A percentile compares a stretch with the other conserved stretches of the same genome.
These are phyloP conservation scores for Cladophialophora bantiana DNA, from an alignment of 2,329 filamentous ascomycete species.

Conservation along the genomic window DNA sequence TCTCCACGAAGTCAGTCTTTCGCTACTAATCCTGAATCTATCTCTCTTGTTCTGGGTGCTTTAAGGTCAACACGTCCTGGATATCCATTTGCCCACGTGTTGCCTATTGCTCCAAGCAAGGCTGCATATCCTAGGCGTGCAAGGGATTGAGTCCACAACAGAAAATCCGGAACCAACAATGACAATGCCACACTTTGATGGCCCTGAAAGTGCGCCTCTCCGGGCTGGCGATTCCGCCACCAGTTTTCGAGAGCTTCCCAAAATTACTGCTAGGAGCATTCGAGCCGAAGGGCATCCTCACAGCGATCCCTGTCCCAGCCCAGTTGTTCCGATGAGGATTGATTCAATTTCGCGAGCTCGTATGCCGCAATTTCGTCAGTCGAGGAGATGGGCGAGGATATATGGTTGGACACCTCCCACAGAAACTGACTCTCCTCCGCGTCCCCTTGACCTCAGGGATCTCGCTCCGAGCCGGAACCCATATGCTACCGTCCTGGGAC, in stretches of 20 bases:
- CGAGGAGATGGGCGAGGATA: constrained; percentile 32
- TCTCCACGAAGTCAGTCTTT: neutral
- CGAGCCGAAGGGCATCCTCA: neutral
- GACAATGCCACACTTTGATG: neutral
- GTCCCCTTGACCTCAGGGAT: neutral
- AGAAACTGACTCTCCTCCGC: neutral
- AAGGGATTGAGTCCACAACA: neutral
- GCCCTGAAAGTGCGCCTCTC: neutral
- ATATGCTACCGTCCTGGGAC: neutral
- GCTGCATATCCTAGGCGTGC: neutral
- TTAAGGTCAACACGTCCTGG: neutral
- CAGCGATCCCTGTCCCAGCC: constrained; percentile 21
- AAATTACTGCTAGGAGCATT: constrained; percentile 14
- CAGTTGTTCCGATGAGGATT: constrained; percentile 16
- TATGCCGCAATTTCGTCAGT: constrained; percentile 35
- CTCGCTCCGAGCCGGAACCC: neutral
- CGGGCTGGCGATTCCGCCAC: constrained; percentile 11
- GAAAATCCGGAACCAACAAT: neutral
- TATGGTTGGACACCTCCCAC: constrained; percentile 11
- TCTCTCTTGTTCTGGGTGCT: neutral
- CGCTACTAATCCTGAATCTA: neutral
- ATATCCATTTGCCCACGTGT: neutral
- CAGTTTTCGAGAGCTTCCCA: constrained; percentile 24
- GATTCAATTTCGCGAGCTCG: constrained; percentile 10
- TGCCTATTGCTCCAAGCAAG: neutral